phyloP scores from a whole-genome alignment of 768 basidiomycete genomes.

The Tylopilus plumbeoviolaceoides region DNA sequence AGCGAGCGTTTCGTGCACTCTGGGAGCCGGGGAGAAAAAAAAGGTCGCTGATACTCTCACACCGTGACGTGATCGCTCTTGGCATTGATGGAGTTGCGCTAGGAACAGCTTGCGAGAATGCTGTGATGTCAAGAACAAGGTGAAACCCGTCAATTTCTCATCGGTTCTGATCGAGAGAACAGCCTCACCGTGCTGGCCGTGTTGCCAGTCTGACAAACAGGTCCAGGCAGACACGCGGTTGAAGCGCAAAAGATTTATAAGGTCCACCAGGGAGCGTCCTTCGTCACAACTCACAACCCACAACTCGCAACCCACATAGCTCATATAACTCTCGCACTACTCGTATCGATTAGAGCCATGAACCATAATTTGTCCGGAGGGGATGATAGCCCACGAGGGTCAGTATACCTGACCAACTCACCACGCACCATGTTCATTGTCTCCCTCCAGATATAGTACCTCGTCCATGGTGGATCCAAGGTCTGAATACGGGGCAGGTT shows the following conservation, averaged over 20 bases:
- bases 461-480: background rate
- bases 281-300: no score
- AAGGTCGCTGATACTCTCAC: no score
- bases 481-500: constrained; percentile 16
- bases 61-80: no score
- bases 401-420: background rate
- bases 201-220: no score
- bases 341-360: no score
- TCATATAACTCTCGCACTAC: background rate
- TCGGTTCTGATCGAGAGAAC: background rate
- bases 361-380: no score
- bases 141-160: background rate
- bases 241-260: background rate
- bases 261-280: background rate
- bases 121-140: background rate
- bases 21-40: no score
- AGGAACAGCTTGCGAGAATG: background rate
- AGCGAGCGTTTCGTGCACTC: background rate
- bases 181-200: background rate
- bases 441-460: background rate
- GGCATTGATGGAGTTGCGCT: no score
- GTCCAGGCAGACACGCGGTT: no score
- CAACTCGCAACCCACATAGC: no score
- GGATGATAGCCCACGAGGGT: background rate
- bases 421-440: background rate